A percentile compares a stretch with the other conserved stretches of the same genome.
Evolutionary conservation across 2,329 filamentous ascomycete species (phyloP).

Genomic region (Calonectria crousiana): DNA sequence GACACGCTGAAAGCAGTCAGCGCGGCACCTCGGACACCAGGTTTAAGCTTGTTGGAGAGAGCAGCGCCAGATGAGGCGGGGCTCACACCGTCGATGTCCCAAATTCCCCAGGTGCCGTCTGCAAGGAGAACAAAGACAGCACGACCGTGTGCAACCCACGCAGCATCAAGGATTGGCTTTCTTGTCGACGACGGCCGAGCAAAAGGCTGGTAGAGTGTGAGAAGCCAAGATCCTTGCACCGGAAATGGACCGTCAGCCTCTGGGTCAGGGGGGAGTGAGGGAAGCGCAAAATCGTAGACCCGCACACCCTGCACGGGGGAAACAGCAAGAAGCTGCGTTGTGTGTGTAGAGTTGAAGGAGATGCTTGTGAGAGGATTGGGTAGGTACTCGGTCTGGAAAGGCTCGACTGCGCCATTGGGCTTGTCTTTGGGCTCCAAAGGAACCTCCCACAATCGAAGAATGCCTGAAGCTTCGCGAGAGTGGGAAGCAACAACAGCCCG

Average conservation of each 20-base stretch:
- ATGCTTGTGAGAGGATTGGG: constrained; percentile 66
- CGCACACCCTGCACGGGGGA: constrained; percentile 68
- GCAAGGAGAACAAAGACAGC: constrained; percentile 70
- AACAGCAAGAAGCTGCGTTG: constrained; percentile 69
- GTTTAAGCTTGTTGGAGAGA: constrained; percentile 63
- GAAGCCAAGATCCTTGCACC: constrained; percentile 72
- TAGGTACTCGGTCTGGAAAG: constrained; percentile 73
- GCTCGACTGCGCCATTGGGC: constrained; percentile 50
- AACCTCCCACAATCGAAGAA: constrained; percentile 70
- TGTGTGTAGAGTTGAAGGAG: constrained; percentile 71
- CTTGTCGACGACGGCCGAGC: constrained; percentile 61
- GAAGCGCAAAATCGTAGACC: constrained; percentile 70
- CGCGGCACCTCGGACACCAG: constrained; percentile 68
- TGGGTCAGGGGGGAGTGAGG: constrained; percentile 66
- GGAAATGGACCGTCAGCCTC: constrained; percentile 64
- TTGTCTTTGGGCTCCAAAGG: constrained; percentile 57
- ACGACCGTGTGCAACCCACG: constrained; percentile 71
- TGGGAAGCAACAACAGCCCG: constrained; percentile 71
- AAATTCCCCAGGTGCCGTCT: constrained; percentile 77
- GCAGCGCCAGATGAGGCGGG: constrained; percentile 56
- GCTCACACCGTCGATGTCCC: constrained; percentile 72
- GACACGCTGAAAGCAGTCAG: constrained; percentile 69
- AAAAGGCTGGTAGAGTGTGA: constrained; percentile 72
- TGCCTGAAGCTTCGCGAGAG: constrained; percentile 69
- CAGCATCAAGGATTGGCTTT: constrained; percentile 72